Conservation (phyloP, 495 filamentous ascomycete genomes). For the Pseudevernia furfuracea region DNA sequence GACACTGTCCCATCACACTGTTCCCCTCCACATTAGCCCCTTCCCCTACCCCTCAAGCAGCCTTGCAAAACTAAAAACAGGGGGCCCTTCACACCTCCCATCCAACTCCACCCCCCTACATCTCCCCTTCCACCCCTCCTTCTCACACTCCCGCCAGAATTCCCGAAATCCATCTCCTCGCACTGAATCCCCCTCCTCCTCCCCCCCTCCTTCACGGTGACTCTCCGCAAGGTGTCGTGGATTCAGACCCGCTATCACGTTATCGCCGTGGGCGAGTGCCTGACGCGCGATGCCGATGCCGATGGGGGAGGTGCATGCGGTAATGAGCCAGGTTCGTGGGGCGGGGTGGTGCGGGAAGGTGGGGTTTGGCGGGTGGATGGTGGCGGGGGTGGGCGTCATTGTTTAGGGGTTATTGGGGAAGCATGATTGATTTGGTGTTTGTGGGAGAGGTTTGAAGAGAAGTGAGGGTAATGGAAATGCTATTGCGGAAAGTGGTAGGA, state of each 20-base stretch:
- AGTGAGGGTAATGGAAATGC: not conserved
- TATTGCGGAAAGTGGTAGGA: not conserved
- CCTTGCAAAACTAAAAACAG: not conserved
- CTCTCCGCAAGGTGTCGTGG: slow-evolving; percentile 41
- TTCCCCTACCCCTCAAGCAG: not conserved
- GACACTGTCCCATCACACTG: slow-evolving; percentile 40
- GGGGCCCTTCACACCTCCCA: slow-evolving; percentile 38
- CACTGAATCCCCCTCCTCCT: slow-evolving; percentile 21
- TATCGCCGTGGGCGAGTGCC: slow-evolving; percentile 78
- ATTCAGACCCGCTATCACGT: slow-evolving; percentile 68
- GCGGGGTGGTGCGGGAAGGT: slow-evolving; percentile 52
- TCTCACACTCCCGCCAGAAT: slow-evolving; percentile 42
- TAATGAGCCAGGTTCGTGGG: slow-evolving; percentile 80
- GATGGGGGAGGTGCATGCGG: slow-evolving; percentile 74
- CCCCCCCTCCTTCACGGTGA: slow-evolving; percentile 38
- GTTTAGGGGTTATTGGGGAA: not conserved
- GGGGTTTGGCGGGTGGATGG: slow-evolving; percentile 16
- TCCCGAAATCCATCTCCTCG: slow-evolving; percentile 42
- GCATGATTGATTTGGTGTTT: not conserved
- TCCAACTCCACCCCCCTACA: slow-evolving; percentile 37
- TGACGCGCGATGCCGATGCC: slow-evolving; percentile 63
- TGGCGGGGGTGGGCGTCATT: not conserved
- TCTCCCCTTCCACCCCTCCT: slow-evolving; percentile 19
- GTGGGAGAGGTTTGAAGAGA: not conserved
- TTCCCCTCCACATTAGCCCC: not conserved